Conservation (phyloP, 2,329 filamentous ascomycete genomes). For the Phialophora expanda region DNA sequence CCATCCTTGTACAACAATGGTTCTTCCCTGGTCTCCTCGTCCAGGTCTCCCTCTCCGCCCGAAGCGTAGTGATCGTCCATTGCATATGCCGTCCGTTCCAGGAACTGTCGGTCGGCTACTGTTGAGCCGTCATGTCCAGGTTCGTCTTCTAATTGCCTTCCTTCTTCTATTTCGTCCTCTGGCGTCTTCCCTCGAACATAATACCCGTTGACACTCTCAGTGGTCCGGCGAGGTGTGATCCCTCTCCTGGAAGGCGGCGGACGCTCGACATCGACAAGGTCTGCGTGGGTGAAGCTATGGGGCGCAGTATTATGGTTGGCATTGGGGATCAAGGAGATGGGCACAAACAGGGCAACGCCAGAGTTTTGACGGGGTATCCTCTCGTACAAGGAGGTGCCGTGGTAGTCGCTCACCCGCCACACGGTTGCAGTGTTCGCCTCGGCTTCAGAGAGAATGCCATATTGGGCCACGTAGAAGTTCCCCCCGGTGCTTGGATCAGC, state of each 20-base stretch:
- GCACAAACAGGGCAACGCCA: background rate
- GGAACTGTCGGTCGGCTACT: too few relatives aligned
- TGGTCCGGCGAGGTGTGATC: too few relatives aligned
- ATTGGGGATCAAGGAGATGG: background rate
- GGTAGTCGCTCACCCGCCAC: background rate
- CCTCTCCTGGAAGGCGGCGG: background rate
- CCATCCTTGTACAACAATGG: too few relatives aligned
- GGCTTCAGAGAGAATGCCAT: constrained; percentile 3
- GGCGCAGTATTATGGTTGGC: background rate
- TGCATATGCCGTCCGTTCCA: too few relatives aligned
- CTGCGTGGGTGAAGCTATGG: background rate
- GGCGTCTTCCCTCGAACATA: too few relatives aligned
- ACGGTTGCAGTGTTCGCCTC: background rate
- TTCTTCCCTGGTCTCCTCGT: too few relatives aligned
- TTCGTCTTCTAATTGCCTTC: too few relatives aligned
- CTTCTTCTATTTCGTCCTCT: too few relatives aligned
- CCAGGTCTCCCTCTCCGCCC: too few relatives aligned
- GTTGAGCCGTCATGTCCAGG: too few relatives aligned
- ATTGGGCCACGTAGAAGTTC: constrained; percentile 3
- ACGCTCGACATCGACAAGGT: background rate
- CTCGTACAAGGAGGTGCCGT: background rate
- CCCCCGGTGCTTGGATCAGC: background rate
- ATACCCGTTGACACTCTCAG: too few relatives aligned
- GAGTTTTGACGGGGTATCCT: background rate
- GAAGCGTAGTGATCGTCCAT: too few relatives aligned